Percentiles rank a stretch among this genome's conserved stretches.
phyloP scores from a whole-genome alignment of 2,329 filamentous ascomycete species.

The Daldinia sp. region DNA sequence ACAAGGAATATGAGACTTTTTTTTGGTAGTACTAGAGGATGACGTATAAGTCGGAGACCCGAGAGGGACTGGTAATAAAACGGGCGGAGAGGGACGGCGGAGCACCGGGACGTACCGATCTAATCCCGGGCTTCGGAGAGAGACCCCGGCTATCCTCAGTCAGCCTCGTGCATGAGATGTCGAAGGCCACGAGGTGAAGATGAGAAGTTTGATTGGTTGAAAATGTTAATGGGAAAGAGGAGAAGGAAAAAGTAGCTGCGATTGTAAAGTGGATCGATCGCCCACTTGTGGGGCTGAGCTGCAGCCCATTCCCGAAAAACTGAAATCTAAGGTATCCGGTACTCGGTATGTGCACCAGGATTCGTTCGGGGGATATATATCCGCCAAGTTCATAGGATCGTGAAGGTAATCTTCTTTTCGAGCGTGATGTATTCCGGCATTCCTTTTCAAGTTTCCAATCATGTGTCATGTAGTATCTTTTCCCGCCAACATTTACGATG shows the following conservation, averaged over 20 bases:
- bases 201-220: constrained; percentile 37
- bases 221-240: constrained; percentile 15
- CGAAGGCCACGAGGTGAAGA: constrained; percentile 41
- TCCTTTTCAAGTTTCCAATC: constrained; percentile 20
- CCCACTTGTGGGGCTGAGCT: constrained; percentile 29
- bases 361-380: constrained; percentile 24
- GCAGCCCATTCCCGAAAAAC: constrained; percentile 28
- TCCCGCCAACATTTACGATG: not conserved
- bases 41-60: constrained; percentile 6
- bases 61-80: constrained; percentile 12
- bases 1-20: not conserved
- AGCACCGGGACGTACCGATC: constrained; percentile 25
- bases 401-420: constrained; percentile 1
- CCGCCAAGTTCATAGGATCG: constrained; percentile 17
- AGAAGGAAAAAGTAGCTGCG: constrained; percentile 22
- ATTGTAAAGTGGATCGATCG: constrained; percentile 31
- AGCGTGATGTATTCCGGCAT: constrained; percentile 14
- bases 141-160: constrained; percentile 17
- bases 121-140: constrained; percentile 21
- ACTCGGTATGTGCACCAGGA: constrained; percentile 13
- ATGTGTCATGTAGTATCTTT: not conserved
- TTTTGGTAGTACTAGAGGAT: not conserved
- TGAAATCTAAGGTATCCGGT: constrained; percentile 7
- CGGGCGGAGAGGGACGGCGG: constrained; percentile 20
- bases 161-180: constrained; percentile 41